Base-by-base conservation (phyloP, 441 rosid species). In the Hypseocharis bilobata region DNA sequence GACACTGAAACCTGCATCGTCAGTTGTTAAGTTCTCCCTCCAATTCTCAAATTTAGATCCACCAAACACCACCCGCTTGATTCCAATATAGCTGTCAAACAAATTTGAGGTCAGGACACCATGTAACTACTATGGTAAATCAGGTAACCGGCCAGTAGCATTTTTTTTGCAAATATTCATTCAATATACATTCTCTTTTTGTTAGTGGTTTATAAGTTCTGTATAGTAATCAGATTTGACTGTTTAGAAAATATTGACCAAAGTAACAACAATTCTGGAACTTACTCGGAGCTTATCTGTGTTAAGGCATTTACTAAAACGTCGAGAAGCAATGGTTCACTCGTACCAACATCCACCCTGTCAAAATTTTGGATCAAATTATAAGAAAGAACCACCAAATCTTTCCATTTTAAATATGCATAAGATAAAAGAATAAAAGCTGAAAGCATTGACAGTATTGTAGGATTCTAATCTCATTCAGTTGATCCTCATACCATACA, bases 281-380 rank as follows among this genome's bases (percentile, higher is more conserved):
- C 91, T 76, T 80, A 92, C 98, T 92, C 96, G 0, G 94, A 82
- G 77, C 98, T 92, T 70, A 92, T 84, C 72, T 89, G 96, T 27
- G 88, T 88, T 81, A 89, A 70, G 16, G 96, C 94, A 73, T 92
- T 89, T 55, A 92, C 83, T 79, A 92, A 62, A 75, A 83, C 77
- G 65, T 92, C 98, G 25, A 92, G 81, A 72, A 92, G 75, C 84
- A 92, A 76, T 22, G 96, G 89, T 68, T 92, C 94, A 1, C 79
- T 69, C 14, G 82, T 89, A 38, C 98, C 94, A 63, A 89, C 85
- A 75, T 89, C 96, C 2, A 89, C 85, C 96, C 94, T 92, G 82
- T 71, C 27, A 22, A 68, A 60, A 63, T 63, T 63, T 74, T 62
- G 44, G 56, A 62, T 36, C 51, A 66, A 19, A 64, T 55, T 27